Evolutionary conservation across 2,329 filamentous ascomycete genomes (phyloP).

Genomic region (Nemania diffusa): DNA sequence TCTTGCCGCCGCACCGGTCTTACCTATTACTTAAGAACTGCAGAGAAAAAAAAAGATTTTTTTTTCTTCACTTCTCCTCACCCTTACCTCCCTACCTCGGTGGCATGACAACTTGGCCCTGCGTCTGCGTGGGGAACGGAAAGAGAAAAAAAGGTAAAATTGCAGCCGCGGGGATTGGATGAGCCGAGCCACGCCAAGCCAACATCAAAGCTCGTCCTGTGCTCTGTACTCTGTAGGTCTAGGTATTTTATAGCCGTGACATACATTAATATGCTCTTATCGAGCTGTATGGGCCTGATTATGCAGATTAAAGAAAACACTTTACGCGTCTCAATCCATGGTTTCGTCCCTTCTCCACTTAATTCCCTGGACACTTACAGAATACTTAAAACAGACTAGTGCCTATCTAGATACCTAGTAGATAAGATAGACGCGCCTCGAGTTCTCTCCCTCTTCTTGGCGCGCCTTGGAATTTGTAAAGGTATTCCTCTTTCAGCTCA

Average conservation of each 20-base stretch:
- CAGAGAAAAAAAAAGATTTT: conserved; percentile 24
- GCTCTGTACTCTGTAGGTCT: background rate
- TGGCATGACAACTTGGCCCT: background rate
- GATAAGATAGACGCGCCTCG: background rate
- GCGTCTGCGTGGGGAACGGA: background rate
- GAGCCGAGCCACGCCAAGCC: background rate
- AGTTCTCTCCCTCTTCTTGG: conserved; percentile 8
- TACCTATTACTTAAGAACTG: conserved; percentile 25
- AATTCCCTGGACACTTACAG: background rate
- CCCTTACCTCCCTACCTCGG: conserved; percentile 11
- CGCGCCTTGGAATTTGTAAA: conserved; percentile 22
- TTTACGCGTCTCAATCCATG: conserved; percentile 15
- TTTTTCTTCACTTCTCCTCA: conserved; percentile 8
- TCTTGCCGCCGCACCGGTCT: background rate
- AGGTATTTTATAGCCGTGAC: background rate
- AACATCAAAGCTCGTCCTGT: background rate
- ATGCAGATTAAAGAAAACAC: conserved; percentile 1
- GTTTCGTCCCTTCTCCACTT: background rate
- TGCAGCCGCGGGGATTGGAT: background rate
- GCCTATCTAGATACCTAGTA: background rate
- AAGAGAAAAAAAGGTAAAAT: background rate
- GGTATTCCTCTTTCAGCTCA: conserved; percentile 15
- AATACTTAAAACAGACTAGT: background rate
- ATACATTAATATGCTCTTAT: conserved; percentile 9
- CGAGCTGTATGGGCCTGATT: background rate